Base-by-base conservation (phyloP, 2,329 filamentous ascomycete species). In the Thielaviopsis ethacetica region DNA sequence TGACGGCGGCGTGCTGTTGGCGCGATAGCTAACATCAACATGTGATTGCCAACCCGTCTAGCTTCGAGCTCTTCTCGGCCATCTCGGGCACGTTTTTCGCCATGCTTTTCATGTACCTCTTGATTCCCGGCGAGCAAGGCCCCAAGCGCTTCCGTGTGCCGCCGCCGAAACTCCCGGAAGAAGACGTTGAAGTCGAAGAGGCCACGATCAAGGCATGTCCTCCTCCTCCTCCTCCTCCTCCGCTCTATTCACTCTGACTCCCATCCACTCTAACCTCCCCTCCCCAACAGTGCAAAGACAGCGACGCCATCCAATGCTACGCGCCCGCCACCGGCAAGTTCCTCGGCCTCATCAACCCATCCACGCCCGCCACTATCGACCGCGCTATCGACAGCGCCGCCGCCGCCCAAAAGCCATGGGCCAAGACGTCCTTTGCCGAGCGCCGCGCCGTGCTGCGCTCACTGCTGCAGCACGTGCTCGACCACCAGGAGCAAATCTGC, bases 401-500 rank as follows among this genome's bases (percentile, higher is more conserved):
- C 44, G 73, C 75, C 15, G 91, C 91, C 2, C 93, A 98, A 70
- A 70, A 72, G 59, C 74, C 76, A 74, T 98, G 91, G 91, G 80
- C 82, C 2, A 72, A 75, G 60, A 95, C 91, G 0, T 85, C 80
- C 0, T 95, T 96, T 67, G 73, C 78, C 9, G 78, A 95, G 69
- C 80, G 93, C 62, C 79, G 85, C 64, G 84, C 80, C 65, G 88
- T 98, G 53, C 76, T 98, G 63, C 82, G 83, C 62, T 88, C 88
- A 6, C 76, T 98, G 67, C 75, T 95, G 65, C 85, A 84, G 71
- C 84, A 91, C 65, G 78, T 98, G 10, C 79, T 98, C 61, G 86
- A 94, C 63, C 86, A 97, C 68, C 90, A 96, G 69, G 86, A 91
- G 64, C 78, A 85, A 26, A 94, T 98, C 65, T 91, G 89, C 66